Percentiles rank a stretch among this genome's conserved stretches.
Evolutionary conservation across 768 basidiomycete genomes (phyloP).

Genomic region (Lentinula detonsa): DNA sequence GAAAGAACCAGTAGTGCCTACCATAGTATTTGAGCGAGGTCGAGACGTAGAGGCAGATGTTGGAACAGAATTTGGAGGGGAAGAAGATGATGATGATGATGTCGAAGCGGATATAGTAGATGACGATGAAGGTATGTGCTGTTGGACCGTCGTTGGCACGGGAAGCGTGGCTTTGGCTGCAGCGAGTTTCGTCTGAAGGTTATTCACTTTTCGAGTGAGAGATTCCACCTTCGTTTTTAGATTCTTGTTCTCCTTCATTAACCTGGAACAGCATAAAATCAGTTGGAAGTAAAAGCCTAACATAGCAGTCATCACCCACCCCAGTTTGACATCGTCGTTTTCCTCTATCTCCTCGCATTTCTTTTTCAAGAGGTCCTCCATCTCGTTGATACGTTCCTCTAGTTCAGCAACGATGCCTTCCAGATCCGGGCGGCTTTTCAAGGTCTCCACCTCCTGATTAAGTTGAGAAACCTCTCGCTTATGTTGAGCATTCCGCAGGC

Average conservation of each 20-base stretch:
- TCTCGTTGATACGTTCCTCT: constrained; percentile 65
- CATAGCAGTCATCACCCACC: constrained; percentile 40
- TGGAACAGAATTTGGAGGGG: not conserved
- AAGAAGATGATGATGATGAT: not conserved
- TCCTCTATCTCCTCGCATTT: constrained; percentile 80
- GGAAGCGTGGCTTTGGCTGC: constrained; percentile 38
- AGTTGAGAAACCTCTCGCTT: constrained; percentile 57
- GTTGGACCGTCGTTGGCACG: constrained; percentile 14
- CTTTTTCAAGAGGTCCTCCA: constrained; percentile 63
- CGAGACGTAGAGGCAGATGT: not conserved
- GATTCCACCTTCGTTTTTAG: constrained; percentile 62
- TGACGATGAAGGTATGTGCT: constrained; percentile 8
- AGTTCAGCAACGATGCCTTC: constrained; percentile 52
- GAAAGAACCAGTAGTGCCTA: not conserved
- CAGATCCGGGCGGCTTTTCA: constrained; percentile 50
- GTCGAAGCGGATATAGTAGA: not conserved
- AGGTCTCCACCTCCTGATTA: constrained; percentile 46
- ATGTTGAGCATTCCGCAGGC: constrained; percentile 59
- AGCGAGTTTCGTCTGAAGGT: constrained; percentile 60
- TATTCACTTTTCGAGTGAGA: constrained; percentile 67
- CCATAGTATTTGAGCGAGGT: constrained; percentile 5
- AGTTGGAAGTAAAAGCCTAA: constrained; percentile 3
- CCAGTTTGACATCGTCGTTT: constrained; percentile 75
- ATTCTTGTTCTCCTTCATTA: constrained; percentile 79
- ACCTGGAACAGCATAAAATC: constrained; percentile 31